Evolutionary conservation across 2,329 filamentous ascomycete species (phyloP).

Genomic region (Penicillium nordicum): DNA sequence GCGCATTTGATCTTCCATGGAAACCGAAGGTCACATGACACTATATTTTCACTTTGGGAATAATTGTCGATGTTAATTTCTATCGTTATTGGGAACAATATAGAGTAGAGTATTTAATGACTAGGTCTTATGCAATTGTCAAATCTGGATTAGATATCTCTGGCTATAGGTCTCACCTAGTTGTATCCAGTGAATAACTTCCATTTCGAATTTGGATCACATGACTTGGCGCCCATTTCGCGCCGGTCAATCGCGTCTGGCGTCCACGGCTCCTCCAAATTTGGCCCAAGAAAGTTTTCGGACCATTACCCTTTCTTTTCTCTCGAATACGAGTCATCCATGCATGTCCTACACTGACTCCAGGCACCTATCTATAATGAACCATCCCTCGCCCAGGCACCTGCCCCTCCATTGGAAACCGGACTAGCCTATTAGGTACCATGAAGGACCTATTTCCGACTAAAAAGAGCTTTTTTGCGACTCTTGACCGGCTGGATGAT

Average conservation of each 20-base stretch:
- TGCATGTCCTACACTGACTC: not conserved
- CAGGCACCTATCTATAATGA: not conserved
- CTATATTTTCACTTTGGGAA: not conserved
- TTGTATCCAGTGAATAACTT: not conserved
- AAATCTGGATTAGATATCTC: not conserved
- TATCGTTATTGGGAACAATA: not conserved
- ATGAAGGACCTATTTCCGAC: constrained; percentile 20
- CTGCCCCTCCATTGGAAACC: constrained; percentile 11
- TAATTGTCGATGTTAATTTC: not conserved
- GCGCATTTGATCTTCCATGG: not conserved
- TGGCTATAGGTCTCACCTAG: not conserved
- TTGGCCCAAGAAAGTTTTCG: constrained; percentile 10
- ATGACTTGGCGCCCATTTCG: constrained; percentile 37
- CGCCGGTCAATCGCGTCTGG: constrained; percentile 17
- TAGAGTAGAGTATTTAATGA: not conserved
- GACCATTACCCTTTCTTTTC: not conserved
- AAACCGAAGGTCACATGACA: constrained; percentile 3
- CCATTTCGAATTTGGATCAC: constrained; percentile 14
- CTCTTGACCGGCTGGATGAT: constrained; percentile 34
- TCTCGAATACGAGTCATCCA: not conserved
- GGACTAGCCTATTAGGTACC: constrained; percentile 5
- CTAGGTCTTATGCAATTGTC: not conserved
- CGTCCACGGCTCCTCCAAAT: constrained; percentile 14
- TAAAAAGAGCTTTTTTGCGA: constrained; percentile 38
- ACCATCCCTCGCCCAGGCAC: constrained; percentile 16